phyloP scores from a whole-genome alignment of 768 basidiomycete genomes.

The Lactifluus piperatus region DNA sequence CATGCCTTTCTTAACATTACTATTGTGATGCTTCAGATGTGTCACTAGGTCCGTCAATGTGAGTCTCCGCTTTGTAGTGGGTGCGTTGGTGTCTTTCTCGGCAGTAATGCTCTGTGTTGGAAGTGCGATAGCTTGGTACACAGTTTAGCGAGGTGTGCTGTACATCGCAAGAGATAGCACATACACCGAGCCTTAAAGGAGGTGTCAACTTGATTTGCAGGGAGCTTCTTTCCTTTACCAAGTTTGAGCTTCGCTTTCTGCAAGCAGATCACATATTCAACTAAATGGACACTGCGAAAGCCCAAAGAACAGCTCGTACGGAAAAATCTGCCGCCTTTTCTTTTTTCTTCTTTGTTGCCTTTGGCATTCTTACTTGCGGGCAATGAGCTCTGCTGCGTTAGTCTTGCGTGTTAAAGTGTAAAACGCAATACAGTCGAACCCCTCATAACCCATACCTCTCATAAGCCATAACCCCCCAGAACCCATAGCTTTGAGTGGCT shows the following conservation, averaged over 20 bases:
- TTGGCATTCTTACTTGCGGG: slow-evolving; percentile 51
- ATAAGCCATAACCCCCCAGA: no score
- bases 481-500: no score
- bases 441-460: no score
- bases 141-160: neutral
- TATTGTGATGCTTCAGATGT: slow-evolving; percentile 78
- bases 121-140: slow-evolving; percentile 67
- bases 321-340: slow-evolving; percentile 85
- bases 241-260: slow-evolving; percentile 97
- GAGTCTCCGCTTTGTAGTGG: slow-evolving; percentile 69
- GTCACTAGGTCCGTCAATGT: slow-evolving; percentile 68
- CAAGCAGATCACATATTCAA: neutral
- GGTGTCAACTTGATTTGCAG: slow-evolving; percentile 86
- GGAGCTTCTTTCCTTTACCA: slow-evolving; percentile 81
- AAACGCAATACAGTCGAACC: no score
- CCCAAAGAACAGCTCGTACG: slow-evolving; percentile 31
- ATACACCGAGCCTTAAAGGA: slow-evolving; percentile 91
- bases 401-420: neutral
- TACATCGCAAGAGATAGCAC: neutral
- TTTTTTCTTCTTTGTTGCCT: slow-evolving; percentile 78
- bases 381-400: no score
- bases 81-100: slow-evolving; percentile 46
- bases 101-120: slow-evolving; percentile 72
- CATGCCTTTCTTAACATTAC: slow-evolving; percentile 62
- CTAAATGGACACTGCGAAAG: neutral